Base-by-base conservation (phyloP, 192 early-diverging fungal genomes). In the Dissophora ornata region DNA sequence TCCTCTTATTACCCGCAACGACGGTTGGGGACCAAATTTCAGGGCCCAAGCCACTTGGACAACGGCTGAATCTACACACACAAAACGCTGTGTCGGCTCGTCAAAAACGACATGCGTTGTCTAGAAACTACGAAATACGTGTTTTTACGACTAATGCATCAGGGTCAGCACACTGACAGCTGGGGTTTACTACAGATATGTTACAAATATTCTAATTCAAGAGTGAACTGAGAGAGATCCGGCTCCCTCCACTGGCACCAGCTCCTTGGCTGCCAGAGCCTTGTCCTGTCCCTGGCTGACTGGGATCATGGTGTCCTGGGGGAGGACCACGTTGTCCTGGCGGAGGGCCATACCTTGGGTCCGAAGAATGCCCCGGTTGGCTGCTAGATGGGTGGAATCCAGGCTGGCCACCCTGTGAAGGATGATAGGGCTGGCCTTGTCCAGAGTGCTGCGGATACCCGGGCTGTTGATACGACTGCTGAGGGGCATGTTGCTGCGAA, bases 211-310 rank as follows among this genome's bases (percentile, higher is more conserved):
- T 28, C 30, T 44, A 70, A 26, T 70, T 70, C 58, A 70, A 22
- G 10, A 70, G 51, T 6, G 68, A 70, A 7, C 58, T 70, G n/a
- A 70, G 50, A 1, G 68, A 70, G 42, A 70, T 70, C 44, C 68
- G 36, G 29, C 51, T 44, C 22, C 63, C 29, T 10, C 36, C 46
- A 52, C 62, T 30, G 21, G 50, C 51, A 38, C 62, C 21, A 47
- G 50, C 42, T 29, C 22, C 21, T 33, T 53, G 42, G 8, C 42
- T 26, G 10, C 24, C 16, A 11, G 9, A 32, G 12, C 52, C 57
- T 15, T 36, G 52, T 13, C 51, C 44, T 21, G 52, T 10, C 42
- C 51, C 19, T 48, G 13, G 19, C 19, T 55, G 53, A 22, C 42
- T 28, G 4, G 67, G 48, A 44, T 57, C 65, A 47, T 48, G 42